Conservation (phyloP, 2,329 filamentous ascomycete genomes). For the Herpomyces periplanetae region DNA sequence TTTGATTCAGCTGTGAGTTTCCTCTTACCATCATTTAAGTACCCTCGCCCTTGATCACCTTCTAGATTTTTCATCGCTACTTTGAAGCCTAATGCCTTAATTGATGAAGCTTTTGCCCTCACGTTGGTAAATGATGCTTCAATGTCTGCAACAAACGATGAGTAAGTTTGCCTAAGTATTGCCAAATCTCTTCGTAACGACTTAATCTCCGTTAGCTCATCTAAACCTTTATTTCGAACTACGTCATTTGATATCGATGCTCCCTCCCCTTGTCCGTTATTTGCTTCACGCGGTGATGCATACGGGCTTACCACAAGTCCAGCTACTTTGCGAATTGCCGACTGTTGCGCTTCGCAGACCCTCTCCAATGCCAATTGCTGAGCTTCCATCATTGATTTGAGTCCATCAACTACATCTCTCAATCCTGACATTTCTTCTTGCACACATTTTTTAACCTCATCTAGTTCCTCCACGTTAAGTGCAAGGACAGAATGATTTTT, state of each 20-base stretch:
- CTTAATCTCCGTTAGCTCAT: constrained; percentile 37
- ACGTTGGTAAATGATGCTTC: constrained; percentile 52
- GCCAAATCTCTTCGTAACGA: constrained; percentile 54
- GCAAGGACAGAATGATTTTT: constrained; percentile 86
- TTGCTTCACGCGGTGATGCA: constrained; percentile 6
- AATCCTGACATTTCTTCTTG: constrained; percentile 58
- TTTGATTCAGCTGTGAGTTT: constrained; percentile 55
- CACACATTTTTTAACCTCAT: constrained; percentile 84
- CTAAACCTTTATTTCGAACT: constrained; percentile 10
- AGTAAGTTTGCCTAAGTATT: constrained; percentile 65
- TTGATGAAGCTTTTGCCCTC: constrained; percentile 34
- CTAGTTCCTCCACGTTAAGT: constrained; percentile 58
- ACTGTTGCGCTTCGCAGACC: constrained; percentile 62
- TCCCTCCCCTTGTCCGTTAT: constrained; percentile 6
- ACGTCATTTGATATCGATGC: constrained; percentile 5
- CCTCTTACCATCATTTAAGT: constrained; percentile 59
- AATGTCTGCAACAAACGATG: constrained; percentile 55
- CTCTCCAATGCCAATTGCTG: constrained; percentile 44
- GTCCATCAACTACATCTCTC: constrained; percentile 41
- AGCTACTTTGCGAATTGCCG: constrained; percentile 55
- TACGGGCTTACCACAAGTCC: constrained; percentile 15
- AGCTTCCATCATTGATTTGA: constrained; percentile 44
- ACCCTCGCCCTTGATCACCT: constrained; percentile 38
- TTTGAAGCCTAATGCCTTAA: constrained; percentile 35
- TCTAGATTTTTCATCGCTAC: constrained; percentile 28